A percentile compares a stretch with the other conserved stretches of the same genome.
These are phyloP conservation scores for Elaeis guineensis DNA, from an alignment of 176 grass and related monocot genomes.

Conservation along the genomic window DNA sequence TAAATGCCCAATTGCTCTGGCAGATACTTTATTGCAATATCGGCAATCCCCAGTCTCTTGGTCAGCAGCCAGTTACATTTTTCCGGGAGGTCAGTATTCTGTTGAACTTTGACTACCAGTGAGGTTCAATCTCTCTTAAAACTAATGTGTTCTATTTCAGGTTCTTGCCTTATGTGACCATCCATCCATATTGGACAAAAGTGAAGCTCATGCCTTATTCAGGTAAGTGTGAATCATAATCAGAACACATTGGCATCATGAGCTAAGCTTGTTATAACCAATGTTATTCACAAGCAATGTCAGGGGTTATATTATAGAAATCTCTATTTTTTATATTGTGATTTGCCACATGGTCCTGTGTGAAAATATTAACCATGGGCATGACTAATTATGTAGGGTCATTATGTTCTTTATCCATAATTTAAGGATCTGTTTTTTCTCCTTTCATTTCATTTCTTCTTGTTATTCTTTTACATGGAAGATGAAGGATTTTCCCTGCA, in stretches of 20 bases:
- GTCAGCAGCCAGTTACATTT: conserved; percentile 53
- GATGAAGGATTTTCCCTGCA: too few relatives aligned
- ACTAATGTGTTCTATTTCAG: conserved; percentile 20
- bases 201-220: conserved; percentile 37
- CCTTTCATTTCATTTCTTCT: too few relatives aligned
- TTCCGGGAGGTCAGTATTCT: conserved; percentile 45
- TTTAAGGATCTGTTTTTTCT: too few relatives aligned
- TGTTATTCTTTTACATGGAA: too few relatives aligned
- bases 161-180: conserved; percentile 73
- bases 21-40: conserved; percentile 66
- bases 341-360: too few relatives aligned
- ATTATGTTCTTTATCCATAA: too few relatives aligned
- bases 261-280: too few relatives aligned
- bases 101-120: conserved; percentile 2
- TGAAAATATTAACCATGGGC: too few relatives aligned
- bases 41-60: conserved; percentile 61
- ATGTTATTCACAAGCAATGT: too few relatives aligned
- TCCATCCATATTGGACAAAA: conserved; percentile 46
- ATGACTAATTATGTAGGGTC: too few relatives aligned
- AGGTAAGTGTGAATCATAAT: conserved; percentile 24
- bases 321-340: too few relatives aligned
- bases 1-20: neutral
- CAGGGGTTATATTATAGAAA: too few relatives aligned
- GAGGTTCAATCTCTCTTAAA: conserved; percentile 3
- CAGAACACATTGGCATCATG: neutral